A percentile compares a stretch with the other conserved stretches of the same genome.
Conservation (phyloP, 495 filamentous ascomycete genomes). For the Thermothielavioides terrestris region DNA sequence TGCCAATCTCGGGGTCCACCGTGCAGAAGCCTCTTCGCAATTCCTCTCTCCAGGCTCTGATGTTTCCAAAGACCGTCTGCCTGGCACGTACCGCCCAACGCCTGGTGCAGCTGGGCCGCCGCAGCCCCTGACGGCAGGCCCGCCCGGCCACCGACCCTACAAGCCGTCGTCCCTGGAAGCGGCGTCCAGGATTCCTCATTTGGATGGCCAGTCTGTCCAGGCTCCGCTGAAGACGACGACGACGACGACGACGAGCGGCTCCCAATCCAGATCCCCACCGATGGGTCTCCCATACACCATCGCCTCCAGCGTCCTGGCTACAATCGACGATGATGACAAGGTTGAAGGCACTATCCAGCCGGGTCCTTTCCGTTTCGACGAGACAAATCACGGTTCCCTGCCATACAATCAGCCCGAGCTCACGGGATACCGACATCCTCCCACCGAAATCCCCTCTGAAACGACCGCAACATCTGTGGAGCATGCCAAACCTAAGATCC, state of each 20-base stretch:
- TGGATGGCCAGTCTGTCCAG: too few species aligned
- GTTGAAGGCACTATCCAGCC: not conserved
- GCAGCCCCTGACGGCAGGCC: constrained; percentile 39
- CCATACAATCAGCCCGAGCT: not conserved
- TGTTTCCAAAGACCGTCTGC: constrained; percentile 2
- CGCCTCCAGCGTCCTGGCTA: not conserved
- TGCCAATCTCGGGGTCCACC: constrained; percentile 9
- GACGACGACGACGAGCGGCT: not conserved
- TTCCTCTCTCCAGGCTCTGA: constrained; percentile 1
- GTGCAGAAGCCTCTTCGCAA: constrained; percentile 7
- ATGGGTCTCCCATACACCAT: not conserved
- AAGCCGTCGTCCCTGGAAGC: constrained; percentile 24
- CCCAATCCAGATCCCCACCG: not conserved
- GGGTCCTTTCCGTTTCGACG: not conserved
- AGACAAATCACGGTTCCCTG: not conserved
- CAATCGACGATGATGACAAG: not conserved
- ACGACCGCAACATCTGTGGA: not conserved
- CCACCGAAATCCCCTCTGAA: not conserved
- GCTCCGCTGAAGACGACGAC: not conserved
- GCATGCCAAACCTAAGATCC: constrained; percentile 1
- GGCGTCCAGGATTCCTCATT: constrained; percentile 5
- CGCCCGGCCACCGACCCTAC: constrained; percentile 37
- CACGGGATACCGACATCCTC: not conserved
- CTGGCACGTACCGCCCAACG: constrained; percentile 2
- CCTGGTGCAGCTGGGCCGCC: constrained; percentile 30